Evolutionary conservation across 257 asterid genomes (phyloP), one percentile per base, ranked within the genome.

Genomic region (Jacaranda mimosifolia): DNA sequence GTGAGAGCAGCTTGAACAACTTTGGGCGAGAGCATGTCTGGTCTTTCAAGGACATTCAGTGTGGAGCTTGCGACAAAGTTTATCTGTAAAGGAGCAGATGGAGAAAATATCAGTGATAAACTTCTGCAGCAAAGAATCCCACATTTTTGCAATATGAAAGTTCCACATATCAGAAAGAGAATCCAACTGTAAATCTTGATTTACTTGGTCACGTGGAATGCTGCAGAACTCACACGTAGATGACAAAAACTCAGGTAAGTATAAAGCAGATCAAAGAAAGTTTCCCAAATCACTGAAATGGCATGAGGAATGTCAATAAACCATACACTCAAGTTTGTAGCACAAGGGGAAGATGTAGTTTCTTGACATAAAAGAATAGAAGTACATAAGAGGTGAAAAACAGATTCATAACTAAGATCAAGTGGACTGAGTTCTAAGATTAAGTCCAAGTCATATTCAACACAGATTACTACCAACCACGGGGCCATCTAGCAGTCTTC

Each of bases 1-100:
- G 45, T 76, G 72, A 88, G 70, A 67, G 79, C 68, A 32, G 83
- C 79, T 63, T 77, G 87, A 76, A 87, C 78, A 21, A 6, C 82
- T 78, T 84, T 65, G 35, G 92, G 92, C 12, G 91, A 79, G 63
- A 86, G 78, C 77, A 73, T 1, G 21, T 87, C 87, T 32, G 93
- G 89, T 63, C 80, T 81, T 83, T 86, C 81, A 46, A 87, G 75
- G 58, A 83, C 85, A 77, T 83, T 68, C 82, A 87, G 39, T 17
- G 87, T 73, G 42, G 86, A 78, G 75, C 74, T 83, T 72, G 91
- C 92, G 1, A 77, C 84, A 75, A 80, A 39, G 43, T 84, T 83
- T 55, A 82, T 69, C 89, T 86, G 85, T 42, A 32, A 56, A 40
- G 40, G 70, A 77, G 43, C 59, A 74, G 58, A 73, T 21, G 38